Evolutionary conservation across 2,329 filamentous ascomycete species (phyloP), one percentile per base, ranked within the genome.

Genomic region (Ilyonectria destructans): DNA sequence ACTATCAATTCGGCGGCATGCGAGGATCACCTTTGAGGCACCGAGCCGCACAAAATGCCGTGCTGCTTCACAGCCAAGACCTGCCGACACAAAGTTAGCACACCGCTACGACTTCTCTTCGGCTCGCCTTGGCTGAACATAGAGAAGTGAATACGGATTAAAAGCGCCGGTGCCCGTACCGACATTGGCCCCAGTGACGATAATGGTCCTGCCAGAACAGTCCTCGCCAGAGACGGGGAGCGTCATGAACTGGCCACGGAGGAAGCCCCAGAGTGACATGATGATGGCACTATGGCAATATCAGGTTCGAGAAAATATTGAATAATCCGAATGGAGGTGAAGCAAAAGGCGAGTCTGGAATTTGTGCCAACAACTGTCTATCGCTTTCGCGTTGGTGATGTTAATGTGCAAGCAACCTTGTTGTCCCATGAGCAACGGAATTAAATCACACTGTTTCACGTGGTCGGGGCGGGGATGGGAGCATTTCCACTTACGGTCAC

Each of bases 131-230:
- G 17, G 17, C 7, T 46, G 7, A 12, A 3, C 3, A 10, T 10
- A 46, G 8, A 2, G 4, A 8, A 43, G 46, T 12, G 58, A 57
- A 23, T 6, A 4, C 19, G 17, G 10, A 31, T 31, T 26, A 5
- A 26, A 26, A 26, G 26, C 26, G 26, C 26, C 26, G 26, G 26
- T 26, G 26, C 26, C 26, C 67, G 46, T 67, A 76, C 77, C 78
- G 31, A 71, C 73, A 56, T 85, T 86, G 54, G 80, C 78, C n/a
- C 84, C 84, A 0, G 83, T 86, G 40, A 86, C 72, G 26, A 86
- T 79, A 45, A 84, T 66, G 2, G 74, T 79, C 62, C 81, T 78
- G 13, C 78, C 80, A 6, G 77, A 73, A 69, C 78, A 81, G 67
- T 82, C 73, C 61, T 77, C 68, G 7, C 65, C 62, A 15, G 81